Evolutionary conservation across 2,329 filamentous ascomycete genomes (phyloP), one percentile per base, ranked within the genome.

Genomic region (Mycosphaerelloides madeirae): DNA sequence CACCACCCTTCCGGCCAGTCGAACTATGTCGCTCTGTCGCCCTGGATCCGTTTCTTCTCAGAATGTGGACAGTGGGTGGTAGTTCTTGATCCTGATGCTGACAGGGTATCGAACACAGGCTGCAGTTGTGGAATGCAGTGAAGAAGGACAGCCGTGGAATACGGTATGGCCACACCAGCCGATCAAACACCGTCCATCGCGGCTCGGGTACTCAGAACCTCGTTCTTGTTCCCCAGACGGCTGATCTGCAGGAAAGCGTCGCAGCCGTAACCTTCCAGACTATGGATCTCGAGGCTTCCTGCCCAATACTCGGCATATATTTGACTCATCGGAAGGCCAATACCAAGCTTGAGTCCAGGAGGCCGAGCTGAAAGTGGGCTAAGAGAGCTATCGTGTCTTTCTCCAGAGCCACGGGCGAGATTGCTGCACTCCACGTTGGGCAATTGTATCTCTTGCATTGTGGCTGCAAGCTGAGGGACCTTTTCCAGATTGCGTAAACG

Each of bases 261-360:
- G 6, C 94, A 88, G 12, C 93, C 93, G 64, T 96, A 97, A 1
- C 93, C 94, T 63, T 96, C 91, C 6, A 98, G 71, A 60, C 86
- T 96, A 64, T 97, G 91, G 46, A 97, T 68, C 59, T 95, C 86
- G 7, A 98, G 71, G 58, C 80, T 93, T 18, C 93, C 93, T 2
- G 93, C 93, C 93, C 93, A 98, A 67, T 97, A 97, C 67, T 97
- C 91, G 20, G 91, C 89, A 66, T 97, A 98, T 2, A 97, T 87
- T 50, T 88, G 80, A 59, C 90, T 95, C 69, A 98, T 83, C 0
- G 93, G 93, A 40, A 98, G 68, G 1, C 93, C 93, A 77, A 98
- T 95, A 3, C 93, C 93, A 1, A 98, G 75, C 9, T 88, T 80
- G 49, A 97, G 71, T 62, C 95, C 85, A 0, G 93, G 91, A 14